Evolutionary conservation across 129 eudicot genomes (phyloP), one percentile per base, ranked within the genome.

Genomic region (Kitagawia praeruptora): DNA sequence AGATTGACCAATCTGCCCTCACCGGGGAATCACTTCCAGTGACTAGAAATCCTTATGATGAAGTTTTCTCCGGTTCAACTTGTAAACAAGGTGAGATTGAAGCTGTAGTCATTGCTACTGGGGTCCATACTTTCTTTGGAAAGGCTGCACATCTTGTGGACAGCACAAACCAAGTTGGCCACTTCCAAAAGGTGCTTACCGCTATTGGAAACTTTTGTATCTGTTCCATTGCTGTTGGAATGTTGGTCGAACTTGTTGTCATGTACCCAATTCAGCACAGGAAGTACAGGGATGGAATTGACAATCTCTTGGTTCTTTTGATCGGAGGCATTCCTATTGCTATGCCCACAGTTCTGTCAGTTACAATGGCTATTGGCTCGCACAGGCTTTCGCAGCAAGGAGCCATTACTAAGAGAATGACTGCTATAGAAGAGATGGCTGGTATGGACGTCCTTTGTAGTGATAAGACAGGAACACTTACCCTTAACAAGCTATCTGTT

Each of bases 321-420:
- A 92, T 92, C 48, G 97, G 97, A 77, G 97, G 97, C 6, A 92
- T 92, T 77, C 97, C 97, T n/a, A 92, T 92, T 79, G 97, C 97
- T 53, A 92, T 92, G 97, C 97, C 97, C 1, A 92, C 97, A 40
- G 97, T 91, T 49, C 84, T 91, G 63, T 91, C 97, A 0, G 97
- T 92, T 23, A 92, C 97, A 21, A 89, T 92, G 97, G 97, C 97
- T 82, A 92, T 92, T 80, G 97, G 97, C 56, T 92, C 97, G 28
- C 97, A 92, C 78, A 89, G 97, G 84, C 86, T 92, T 3, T 92
- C 97, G 0, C 95, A 92, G 78, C 97, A 92, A 58, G 97, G 97
- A 76, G 97, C 97, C 61, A 92, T 92, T 76, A 92, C 97, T 37
- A 92, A 92, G 87, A 92, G 97, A 79, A 92, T 92, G 97, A 92